phyloP scores from a whole-genome alignment of 495 filamentous ascomycete species.

The Aspergillus coremiiformis region DNA sequence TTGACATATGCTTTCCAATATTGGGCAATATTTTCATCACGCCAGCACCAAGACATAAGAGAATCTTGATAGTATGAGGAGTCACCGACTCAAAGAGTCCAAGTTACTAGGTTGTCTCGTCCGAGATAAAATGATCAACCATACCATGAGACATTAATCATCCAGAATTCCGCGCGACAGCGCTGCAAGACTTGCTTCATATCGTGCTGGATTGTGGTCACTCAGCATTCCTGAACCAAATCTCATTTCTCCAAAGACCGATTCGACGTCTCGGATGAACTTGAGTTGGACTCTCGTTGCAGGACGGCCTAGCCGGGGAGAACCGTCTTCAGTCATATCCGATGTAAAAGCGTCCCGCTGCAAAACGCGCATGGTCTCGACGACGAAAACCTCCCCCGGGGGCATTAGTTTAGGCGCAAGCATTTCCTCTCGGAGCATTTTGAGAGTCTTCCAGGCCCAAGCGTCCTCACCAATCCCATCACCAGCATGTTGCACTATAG shows the following conservation, averaged over 20 bases:
- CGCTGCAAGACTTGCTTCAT: constrained; percentile 56
- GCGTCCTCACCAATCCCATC: constrained; percentile 54
- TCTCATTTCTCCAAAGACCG: constrained; percentile 58
- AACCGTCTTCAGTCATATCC: constrained; percentile 22
- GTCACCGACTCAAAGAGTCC: background rate
- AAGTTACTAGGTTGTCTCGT: background rate
- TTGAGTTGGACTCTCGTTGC: constrained; percentile 59
- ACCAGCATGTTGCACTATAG: constrained; percentile 36
- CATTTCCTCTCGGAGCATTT: constrained; percentile 61
- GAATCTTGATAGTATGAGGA: background rate
- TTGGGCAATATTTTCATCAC: background rate
- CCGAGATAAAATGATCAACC: background rate
- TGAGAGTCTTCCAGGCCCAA: constrained; percentile 64
- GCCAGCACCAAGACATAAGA: background rate
- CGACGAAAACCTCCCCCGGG: constrained; percentile 68
- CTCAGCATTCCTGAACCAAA: constrained; percentile 68
- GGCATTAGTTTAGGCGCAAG: constrained; percentile 61
- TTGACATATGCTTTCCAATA: background rate
- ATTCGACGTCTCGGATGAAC: constrained; percentile 59
- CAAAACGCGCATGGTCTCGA: constrained; percentile 56
- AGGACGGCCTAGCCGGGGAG: constrained; percentile 47
- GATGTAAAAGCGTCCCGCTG: constrained; percentile 50
- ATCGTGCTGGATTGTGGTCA: constrained; percentile 69
- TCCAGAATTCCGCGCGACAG: constrained; percentile 47
- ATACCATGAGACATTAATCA: constrained; percentile 23